Evolutionary conservation across 352 stramenopile genomes (phyloP).

Genomic region (Globisporangium yorkense): DNA sequence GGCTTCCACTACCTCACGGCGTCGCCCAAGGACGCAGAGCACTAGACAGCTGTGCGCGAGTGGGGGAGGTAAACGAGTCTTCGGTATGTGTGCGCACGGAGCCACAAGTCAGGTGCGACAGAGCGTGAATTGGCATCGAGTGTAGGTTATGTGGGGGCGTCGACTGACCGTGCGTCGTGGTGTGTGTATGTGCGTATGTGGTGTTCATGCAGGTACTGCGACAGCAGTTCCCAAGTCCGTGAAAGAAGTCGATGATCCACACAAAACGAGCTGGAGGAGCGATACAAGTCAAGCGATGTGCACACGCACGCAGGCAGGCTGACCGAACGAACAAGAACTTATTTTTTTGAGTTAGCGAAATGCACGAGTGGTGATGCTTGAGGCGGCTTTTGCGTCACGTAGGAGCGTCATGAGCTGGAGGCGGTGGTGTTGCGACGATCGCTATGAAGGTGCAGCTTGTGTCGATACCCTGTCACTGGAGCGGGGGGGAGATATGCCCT

Average conservation of each 20-base stretch:
- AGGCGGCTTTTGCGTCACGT: too few species aligned
- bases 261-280: background rate
- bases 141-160: too few species aligned
- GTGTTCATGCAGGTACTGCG: too few species aligned
- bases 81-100: background rate
- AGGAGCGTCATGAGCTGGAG: too few species aligned
- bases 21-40: slow-evolving; percentile 71
- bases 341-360: background rate
- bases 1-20: slow-evolving; percentile 87
- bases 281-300: background rate
- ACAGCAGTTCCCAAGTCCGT: too few species aligned
- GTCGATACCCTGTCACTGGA: background rate
- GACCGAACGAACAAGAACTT: background rate
- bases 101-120: background rate
- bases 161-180: too few species aligned
- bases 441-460: too few species aligned
- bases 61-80: background rate
- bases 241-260: too few species aligned
- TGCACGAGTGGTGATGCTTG: background rate
- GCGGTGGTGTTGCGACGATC: too few species aligned
- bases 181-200: too few species aligned
- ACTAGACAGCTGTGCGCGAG: slow-evolving; percentile 25
- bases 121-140: background rate
- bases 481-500: background rate
- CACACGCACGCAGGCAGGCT: background rate